Conservation (phyloP, 257 asterid species). For the Solanum pennellii region DNA sequence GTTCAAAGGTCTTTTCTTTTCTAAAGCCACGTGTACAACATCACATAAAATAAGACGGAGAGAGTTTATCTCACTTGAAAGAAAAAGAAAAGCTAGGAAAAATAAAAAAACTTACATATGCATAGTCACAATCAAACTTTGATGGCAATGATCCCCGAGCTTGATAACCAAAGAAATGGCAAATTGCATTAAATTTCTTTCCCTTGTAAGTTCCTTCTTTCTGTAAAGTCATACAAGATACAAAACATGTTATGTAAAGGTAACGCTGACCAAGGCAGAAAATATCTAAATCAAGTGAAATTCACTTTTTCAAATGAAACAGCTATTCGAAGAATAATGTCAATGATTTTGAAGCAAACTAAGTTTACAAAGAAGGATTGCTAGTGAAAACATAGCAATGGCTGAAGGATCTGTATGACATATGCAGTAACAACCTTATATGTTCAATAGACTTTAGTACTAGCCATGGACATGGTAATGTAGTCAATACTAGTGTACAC, state of each 20-base stretch:
- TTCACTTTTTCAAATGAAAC: background rate
- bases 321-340: background rate
- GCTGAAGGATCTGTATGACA: background rate
- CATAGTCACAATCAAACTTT: slow-evolving; percentile 93
- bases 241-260: background rate
- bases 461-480: background rate
- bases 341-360: background rate
- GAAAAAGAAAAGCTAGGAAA: background rate
- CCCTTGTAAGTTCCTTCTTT: slow-evolving; percentile 88
- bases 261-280: background rate
- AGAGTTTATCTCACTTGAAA: background rate
- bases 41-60: background rate
- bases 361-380: background rate
- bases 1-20: background rate
- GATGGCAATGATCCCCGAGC: slow-evolving; percentile 99
- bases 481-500: background rate
- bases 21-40: background rate
- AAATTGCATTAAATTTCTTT: slow-evolving; percentile 89
- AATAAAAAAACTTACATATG: slow-evolving; percentile 47
- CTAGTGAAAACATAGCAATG: background rate
- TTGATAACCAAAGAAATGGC: slow-evolving; percentile 98
- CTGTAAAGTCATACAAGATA: slow-evolving; percentile 25
- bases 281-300: background rate
- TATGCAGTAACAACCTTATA: background rate
- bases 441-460: background rate